Conservation (phyloP, 2,329 filamentous ascomycete genomes). For the Apiospora hydei region DNA sequence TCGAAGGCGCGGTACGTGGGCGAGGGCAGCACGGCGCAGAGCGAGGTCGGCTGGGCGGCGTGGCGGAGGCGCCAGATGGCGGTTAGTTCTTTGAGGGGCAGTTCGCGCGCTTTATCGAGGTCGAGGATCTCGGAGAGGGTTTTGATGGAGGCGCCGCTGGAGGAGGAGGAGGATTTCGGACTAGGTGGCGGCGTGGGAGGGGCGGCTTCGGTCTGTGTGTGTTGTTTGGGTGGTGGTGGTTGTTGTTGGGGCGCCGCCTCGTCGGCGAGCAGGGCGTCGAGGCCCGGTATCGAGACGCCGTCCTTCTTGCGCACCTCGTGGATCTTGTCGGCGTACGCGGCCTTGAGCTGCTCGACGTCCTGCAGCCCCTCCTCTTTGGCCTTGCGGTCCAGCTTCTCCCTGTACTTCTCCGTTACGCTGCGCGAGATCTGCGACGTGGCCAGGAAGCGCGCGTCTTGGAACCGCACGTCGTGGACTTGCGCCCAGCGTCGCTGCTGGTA, state of each 20-base stretch:
- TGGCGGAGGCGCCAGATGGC: slow-evolving; percentile 91
- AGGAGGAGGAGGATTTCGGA: slow-evolving; percentile 27
- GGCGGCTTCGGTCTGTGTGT: slow-evolving; percentile 42
- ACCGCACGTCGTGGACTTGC: slow-evolving; percentile 90
- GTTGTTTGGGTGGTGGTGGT: slow-evolving; percentile 38
- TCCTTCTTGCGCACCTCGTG: slow-evolving; percentile 72
- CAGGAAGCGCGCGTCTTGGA: slow-evolving; percentile 82
- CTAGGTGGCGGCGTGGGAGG: slow-evolving; percentile 30
- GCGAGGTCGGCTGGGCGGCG: slow-evolving; percentile 71
- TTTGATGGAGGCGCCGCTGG: slow-evolving; percentile 45
- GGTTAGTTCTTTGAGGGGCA: slow-evolving; percentile 84
- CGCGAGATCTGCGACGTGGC: slow-evolving; percentile 76
- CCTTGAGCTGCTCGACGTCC: slow-evolving; percentile 78
- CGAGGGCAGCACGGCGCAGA: slow-evolving; percentile 84
- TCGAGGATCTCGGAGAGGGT: slow-evolving; percentile 69
- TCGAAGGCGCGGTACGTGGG: slow-evolving; percentile 78
- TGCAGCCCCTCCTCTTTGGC: slow-evolving; percentile 75
- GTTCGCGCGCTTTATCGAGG: slow-evolving; percentile 74
- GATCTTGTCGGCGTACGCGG: slow-evolving; percentile 87
- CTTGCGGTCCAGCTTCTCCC: slow-evolving; percentile 82
- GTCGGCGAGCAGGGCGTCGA: slow-evolving; percentile 42
- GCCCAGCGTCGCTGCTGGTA: slow-evolving; percentile 82
- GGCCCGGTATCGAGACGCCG: slow-evolving; percentile 55
- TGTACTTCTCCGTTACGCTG: slow-evolving; percentile 83
- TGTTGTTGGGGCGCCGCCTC: slow-evolving; percentile 32